Base-by-base conservation (phyloP, 345 rosid species). In the Moricandia arvensis region DNA sequence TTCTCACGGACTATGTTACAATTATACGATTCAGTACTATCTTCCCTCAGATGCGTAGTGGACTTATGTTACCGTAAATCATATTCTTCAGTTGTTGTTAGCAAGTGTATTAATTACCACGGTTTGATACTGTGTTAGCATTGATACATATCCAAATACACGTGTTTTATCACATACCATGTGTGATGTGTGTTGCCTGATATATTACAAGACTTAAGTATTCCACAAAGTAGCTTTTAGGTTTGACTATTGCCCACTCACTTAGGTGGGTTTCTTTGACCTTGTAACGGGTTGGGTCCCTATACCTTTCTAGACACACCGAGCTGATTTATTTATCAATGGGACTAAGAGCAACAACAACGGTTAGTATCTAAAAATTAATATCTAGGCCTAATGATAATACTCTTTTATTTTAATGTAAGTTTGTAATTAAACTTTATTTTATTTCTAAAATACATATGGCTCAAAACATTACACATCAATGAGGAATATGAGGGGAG, bases 211-310 rank as follows among this genome's bases (percentile, higher is more conserved):
- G 27, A 75, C 63, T 60, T 60, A 72, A 26, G 61, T 57, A 63
- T 70, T 63, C 53, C 67, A 71, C 59, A 69, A 41, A 33, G 45
- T 69, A 63, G 70, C 80, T 69, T 76, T 69, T 38, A 69, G 65
- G 71, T 76, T 63, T 76, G 80, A 69, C 75, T 69, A 54, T 54
- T 54, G n/a, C 64, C 70, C 75, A 69, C 65, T 8, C 43, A 55
- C 66, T 24, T 47, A 31, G 54, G 70, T 69, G 80, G n/a, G 17
- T 53, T 30, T 47, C 16, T 43, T 61, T 69, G 41, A 55, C 71
- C 76, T 37, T 78, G 27, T 66, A 13, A 38, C 61, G 77, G 24
- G 30, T 72, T 72, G 73, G 73, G 73, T 72, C 77, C 77, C 53
- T 47, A 34, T 59, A 43, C 17, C 34, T 70, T 77, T 57, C 66